Base-by-base conservation (phyloP, 345 rosid genomes). In the Cardamine occulta region DNA sequence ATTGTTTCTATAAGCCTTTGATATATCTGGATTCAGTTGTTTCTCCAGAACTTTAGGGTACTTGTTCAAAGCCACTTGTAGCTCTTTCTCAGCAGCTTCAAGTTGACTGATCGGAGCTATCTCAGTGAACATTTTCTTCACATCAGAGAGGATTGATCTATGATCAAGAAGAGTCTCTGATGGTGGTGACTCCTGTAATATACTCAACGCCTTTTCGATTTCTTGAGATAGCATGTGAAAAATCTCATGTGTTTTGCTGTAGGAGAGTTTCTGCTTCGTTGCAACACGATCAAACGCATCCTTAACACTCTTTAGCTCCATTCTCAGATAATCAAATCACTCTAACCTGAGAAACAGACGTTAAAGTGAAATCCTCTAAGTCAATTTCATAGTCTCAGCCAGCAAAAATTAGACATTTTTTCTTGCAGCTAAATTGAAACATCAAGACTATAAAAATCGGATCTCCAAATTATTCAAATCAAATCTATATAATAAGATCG, bases 211-310 rank as follows among this genome's bases (percentile, higher is more conserved):
- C 40, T 78, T 82, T n/a, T 78, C 84, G 28, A 91, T 85, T 81
- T 91, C 96, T 76, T 75, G 82, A 56, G 79, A 48, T 5, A 86
- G 66, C 73, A 77, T 76, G 21, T 85, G 88, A 11, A 87, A 70
- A 61, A 86, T 79, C 82, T 88, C 91, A 8, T 88, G 82, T 11
- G 85, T 74, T 82, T 81, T 87, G 49, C 72, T 83, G 40, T 73
- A 76, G 2, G 90, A 88, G 42, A 88, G 80, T 74, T 84, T 90
- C 77, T 88, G 96, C 82, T 88, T 90, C 72, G 83, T 90, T 6
- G 87, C 70, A 66, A 90, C 91, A 59, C 89, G 91, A 76, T 90
- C 93, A 79, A 90, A 88, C 67, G 88, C 93, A 64, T 90, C 96
- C 66, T 81, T 90, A 29, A 88, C 79, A 37, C 82, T 86, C 82